A percentile compares a stretch with the other conserved stretches of the same genome.
phyloP scores from a whole-genome alignment of 345 rosid species.

The Tarenaya hassleriana region DNA sequence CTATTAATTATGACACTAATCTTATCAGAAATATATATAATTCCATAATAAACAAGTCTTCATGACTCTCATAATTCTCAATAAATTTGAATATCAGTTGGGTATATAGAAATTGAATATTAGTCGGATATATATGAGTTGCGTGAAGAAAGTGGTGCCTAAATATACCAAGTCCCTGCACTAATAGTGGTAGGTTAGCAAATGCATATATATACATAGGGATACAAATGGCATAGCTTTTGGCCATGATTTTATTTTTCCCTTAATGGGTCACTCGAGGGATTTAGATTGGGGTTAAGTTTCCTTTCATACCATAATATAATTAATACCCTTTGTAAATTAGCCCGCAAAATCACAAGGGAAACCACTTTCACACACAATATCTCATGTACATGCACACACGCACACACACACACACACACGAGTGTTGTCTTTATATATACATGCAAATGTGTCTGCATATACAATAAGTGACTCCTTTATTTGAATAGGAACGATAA shows the following conservation, averaged over 20 bases:
- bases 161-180: background rate
- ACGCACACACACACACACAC: background rate
- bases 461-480: too few relatives aligned
- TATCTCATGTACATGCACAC: constrained; percentile 31
- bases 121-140: too few relatives aligned
- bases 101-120: too few relatives aligned
- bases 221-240: constrained; percentile 22
- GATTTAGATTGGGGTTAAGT: constrained; percentile 40
- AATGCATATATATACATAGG: background rate
- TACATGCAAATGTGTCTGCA: constrained; percentile 25
- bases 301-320: constrained; percentile 20
- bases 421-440: background rate
- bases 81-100: too few relatives aligned
- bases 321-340: constrained; percentile 31
- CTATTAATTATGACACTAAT: too few relatives aligned
- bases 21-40: too few relatives aligned
- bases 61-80: too few relatives aligned
- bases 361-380: constrained; percentile 30
- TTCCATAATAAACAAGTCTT: too few relatives aligned
- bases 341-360: constrained; percentile 61
- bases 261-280: constrained; percentile 38
- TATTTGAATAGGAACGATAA: constrained; percentile 24
- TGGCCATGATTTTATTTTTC: constrained; percentile 34
- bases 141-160: background rate
- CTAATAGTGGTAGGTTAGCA: background rate